Percentiles rank a stretch among this genome's conserved stretches.
Evolutionary conservation across 352 stramenopile species (phyloP).

Genomic region (Phytophthora nicotianae): DNA sequence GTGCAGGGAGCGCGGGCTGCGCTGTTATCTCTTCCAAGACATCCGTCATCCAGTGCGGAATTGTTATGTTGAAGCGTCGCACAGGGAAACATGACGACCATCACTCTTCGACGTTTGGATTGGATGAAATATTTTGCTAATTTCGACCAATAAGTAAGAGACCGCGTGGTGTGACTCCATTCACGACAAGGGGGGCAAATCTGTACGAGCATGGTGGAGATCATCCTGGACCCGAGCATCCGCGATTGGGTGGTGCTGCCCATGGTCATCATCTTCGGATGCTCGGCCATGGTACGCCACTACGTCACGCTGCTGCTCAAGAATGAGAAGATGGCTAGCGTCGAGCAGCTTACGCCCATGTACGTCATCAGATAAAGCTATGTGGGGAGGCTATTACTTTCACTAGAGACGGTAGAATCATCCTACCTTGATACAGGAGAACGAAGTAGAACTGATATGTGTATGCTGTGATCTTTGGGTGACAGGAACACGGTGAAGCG

Average conservation of each 20-base stretch:
- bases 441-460: slow-evolving; percentile 1
- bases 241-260: slow-evolving; percentile 97
- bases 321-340: slow-evolving; percentile 77
- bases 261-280: slow-evolving; percentile 96
- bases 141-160: slow-evolving; percentile 11
- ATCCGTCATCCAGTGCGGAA: slow-evolving; percentile 19
- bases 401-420: neutral
- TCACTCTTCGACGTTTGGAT: neutral
- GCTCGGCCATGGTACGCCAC: slow-evolving; percentile 84
- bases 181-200: neutral
- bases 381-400: neutral
- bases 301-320: slow-evolving; percentile 88
- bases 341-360: slow-evolving; percentile 83
- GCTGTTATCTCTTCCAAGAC: slow-evolving; percentile 2
- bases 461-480: neutral
- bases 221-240: slow-evolving; percentile 94
- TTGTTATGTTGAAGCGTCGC: slow-evolving; percentile 1
- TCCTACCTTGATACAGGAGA: slow-evolving; percentile 2
- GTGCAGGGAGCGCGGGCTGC: neutral
- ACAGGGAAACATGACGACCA: slow-evolving; percentile 5
- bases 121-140: neutral
- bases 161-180: slow-evolving; percentile 10
- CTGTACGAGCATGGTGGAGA: slow-evolving; percentile 70
- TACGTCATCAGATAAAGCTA: slow-evolving; percentile 30
- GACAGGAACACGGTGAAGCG: slow-evolving; percentile 87